Evolutionary conservation across 2,329 filamentous ascomycete genomes (phyloP).

Genomic region (Eurotiales sp.): DNA sequence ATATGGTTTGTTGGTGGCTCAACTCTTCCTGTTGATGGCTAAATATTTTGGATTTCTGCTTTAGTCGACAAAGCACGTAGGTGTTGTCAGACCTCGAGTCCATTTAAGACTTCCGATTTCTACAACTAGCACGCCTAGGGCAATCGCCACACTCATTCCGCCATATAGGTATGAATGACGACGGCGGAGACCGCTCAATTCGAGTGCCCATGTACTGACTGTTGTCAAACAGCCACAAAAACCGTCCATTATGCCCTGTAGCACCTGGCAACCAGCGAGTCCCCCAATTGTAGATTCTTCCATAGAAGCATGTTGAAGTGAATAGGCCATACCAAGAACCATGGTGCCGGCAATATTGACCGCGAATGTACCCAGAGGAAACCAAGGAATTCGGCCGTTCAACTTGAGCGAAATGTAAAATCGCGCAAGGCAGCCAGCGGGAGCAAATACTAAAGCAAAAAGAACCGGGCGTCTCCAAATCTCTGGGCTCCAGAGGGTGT

Average conservation of each 20-base stretch:
- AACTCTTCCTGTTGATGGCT: too few species aligned
- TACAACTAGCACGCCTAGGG: slow-evolving; percentile 47
- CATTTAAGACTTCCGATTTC: slow-evolving; percentile 57
- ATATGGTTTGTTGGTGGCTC: too few species aligned
- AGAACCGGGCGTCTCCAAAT: too few species aligned
- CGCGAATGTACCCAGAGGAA: slow-evolving; percentile 72
- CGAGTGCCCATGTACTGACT: slow-evolving; percentile 63
- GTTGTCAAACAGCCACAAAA: slow-evolving; percentile 66
- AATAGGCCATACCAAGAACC: slow-evolving; percentile 31
- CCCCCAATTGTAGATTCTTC: neutral
- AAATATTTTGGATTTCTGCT: too few species aligned
- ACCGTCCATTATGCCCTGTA: slow-evolving; percentile 64
- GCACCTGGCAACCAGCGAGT: slow-evolving; percentile 59
- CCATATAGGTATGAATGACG: slow-evolving; percentile 55
- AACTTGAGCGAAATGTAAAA: slow-evolving; percentile 62
- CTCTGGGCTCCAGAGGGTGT: too few species aligned
- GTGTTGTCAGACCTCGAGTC: slow-evolving; percentile 38
- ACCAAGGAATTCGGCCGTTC: slow-evolving; percentile 78
- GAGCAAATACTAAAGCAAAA: slow-evolving; percentile 63
- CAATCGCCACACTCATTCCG: slow-evolving; percentile 43
- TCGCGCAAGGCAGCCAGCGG: slow-evolving; percentile 18
- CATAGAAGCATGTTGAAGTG: neutral
- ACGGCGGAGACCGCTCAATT: slow-evolving; percentile 51
- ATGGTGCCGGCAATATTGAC: slow-evolving; percentile 42
- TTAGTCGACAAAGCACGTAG: neutral